These are phyloP conservation scores for Sporothrix variecibatus DNA, from an alignment of 2,329 filamentous ascomycete genomes.

Conservation along the genomic window DNA sequence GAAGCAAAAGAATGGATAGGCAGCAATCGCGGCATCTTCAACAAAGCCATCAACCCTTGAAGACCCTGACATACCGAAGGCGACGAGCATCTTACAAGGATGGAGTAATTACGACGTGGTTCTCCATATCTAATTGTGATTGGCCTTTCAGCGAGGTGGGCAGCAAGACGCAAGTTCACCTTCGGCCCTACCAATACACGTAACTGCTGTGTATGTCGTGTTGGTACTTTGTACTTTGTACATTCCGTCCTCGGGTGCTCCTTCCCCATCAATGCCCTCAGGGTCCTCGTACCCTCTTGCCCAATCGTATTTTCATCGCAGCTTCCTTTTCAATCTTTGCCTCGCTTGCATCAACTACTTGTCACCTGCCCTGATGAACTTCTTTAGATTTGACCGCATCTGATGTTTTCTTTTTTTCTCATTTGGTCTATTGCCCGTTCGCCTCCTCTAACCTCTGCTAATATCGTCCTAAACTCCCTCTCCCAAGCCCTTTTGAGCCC, in stretches of 20 bases:
- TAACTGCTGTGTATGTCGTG: background rate
- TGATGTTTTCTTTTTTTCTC: constrained; percentile 10
- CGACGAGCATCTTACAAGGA: background rate
- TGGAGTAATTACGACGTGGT: background rate
- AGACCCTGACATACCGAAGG: background rate
- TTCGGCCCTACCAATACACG: background rate
- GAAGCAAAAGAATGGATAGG: background rate
- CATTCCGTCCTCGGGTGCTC: background rate
- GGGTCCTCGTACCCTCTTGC: background rate
- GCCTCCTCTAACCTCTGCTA: background rate
- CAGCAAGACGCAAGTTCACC: background rate
- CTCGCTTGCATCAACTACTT: background rate
- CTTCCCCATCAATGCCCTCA: background rate
- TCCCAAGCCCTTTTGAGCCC: background rate
- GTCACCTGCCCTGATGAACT: background rate
- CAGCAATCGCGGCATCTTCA: background rate
- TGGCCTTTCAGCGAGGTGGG: constrained; percentile 1
- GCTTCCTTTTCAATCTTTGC: background rate
- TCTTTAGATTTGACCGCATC: background rate
- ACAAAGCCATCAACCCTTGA: background rate
- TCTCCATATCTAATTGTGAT: background rate
- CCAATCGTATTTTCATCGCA: background rate
- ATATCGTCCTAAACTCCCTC: background rate
- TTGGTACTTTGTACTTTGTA: background rate
- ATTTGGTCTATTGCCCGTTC: constrained; percentile 9